Conservation (phyloP, 176 grass and related monocot species). For the Zea mays region DNA sequence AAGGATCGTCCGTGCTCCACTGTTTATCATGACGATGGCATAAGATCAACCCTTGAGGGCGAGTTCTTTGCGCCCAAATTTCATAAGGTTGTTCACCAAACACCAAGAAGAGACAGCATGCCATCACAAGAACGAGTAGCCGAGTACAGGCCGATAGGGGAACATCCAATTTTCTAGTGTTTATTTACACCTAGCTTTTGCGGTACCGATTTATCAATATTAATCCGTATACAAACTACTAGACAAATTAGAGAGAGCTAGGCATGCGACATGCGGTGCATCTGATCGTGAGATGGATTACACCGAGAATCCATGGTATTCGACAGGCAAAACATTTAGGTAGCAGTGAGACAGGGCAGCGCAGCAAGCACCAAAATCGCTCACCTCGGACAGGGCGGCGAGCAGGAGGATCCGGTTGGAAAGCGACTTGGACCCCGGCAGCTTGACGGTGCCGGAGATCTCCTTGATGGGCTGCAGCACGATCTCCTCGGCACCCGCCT, state of each 20-base stretch:
- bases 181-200: neutral
- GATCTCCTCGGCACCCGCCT: constrained; percentile 67
- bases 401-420: constrained; percentile 99
- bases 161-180: neutral
- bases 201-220: neutral
- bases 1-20: neutral
- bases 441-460: constrained; percentile 82
- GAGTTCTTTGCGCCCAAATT: neutral
- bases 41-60: neutral
- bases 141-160: neutral
- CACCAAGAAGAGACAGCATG: neutral
- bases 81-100: neutral
- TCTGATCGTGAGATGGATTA: neutral
- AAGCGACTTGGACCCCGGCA: constrained; percentile 94
- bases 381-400: constrained; percentile 86
- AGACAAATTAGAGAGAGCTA: neutral
- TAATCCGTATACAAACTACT: neutral
- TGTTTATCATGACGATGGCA: neutral
- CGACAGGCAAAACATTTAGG: neutral
- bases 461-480: constrained; percentile 90
- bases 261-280: neutral
- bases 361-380: neutral
- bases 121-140: neutral
- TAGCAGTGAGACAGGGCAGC: neutral
- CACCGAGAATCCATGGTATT: neutral